Base-by-base conservation (phyloP, 768 basidiomycete species). In the Trametes maxima region DNA sequence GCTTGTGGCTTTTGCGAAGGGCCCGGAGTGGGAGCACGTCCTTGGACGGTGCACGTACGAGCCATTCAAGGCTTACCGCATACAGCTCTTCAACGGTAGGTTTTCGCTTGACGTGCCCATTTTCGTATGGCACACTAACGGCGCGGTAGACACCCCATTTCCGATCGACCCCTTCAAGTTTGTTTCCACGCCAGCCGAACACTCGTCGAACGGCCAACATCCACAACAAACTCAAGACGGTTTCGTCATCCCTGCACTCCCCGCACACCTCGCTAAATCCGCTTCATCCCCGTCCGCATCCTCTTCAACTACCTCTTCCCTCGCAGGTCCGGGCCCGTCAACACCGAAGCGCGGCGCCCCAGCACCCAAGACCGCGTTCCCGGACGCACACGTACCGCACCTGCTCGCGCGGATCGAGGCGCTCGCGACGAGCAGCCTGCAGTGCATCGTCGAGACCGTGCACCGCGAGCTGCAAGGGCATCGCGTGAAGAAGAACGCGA, bases 61-160 rank as follows among this genome's bases (percentile, higher is more conserved):
- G 46, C 82, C 87, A 6, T 89, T 96, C 72, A 83, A 83, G 28
- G 76, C 80, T 24, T 95, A 93, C 69, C 80, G 83, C 48, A 87
- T 96, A 64, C 89, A 89, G 66, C 74, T 95, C 11, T 82, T 98
- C 69, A 96, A 97, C 69, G 93, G 95, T 91, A 70, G 62, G 80
- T 65, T 33, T 8, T 33, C 28, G 28, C 8, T 33, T 8, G 3
- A 8, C 8, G 3, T 21, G 67, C 65, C 13, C 39, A 58, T 10
- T 40, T 40, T 35, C 40, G 19, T 21, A 14, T 19, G 17, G 21
- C 45, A 45, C 54, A 59, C 55, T 63, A 60, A 17, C 46, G 49
- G 28, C 39, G 33, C 35, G 25, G 10, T 59, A 95, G 93, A 94
- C 74, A 80, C 87, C 0, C 85, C 89, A 17, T 79, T 82, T 59